phyloP scores from a whole-genome alignment of 1,139 yeast species.

The Blastobotrys arbuscula region DNA sequence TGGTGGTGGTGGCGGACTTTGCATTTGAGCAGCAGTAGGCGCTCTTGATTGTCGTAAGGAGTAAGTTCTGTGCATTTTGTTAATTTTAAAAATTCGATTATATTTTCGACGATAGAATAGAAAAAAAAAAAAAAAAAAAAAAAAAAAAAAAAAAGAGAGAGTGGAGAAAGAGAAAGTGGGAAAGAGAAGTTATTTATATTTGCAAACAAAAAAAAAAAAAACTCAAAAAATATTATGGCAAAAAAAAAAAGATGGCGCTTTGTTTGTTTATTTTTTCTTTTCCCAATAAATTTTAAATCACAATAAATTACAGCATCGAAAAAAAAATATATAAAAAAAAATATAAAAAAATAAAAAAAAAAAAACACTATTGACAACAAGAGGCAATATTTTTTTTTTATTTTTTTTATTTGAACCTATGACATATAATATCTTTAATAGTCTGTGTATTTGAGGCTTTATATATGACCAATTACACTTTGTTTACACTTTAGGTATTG shows the following conservation, averaged over 20 bases:
- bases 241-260: background rate
- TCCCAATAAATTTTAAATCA: background rate
- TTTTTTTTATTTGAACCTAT: too few relatives aligned
- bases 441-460: too few relatives aligned
- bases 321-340: background rate
- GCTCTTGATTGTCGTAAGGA: constrained; percentile 93
- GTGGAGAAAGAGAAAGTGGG: background rate
- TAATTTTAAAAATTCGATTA: background rate
- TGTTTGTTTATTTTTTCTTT: constrained; percentile 1
- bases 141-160: background rate
- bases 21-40: constrained; percentile 93
- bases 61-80: constrained; percentile 92
- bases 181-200: background rate
- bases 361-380: too few relatives aligned
- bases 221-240: background rate
- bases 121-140: background rate
- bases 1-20: constrained; percentile 92
- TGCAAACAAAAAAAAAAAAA: background rate
- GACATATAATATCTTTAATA: too few relatives aligned
- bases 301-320: background rate
- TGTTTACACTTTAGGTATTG: too few relatives aligned
- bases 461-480: too few relatives aligned
- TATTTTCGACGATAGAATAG: too few relatives aligned
- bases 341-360: too few relatives aligned
- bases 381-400: too few relatives aligned